Conservation (phyloP, 371 early-diverging fungal genomes). For the Enteropsectra breve region DNA sequence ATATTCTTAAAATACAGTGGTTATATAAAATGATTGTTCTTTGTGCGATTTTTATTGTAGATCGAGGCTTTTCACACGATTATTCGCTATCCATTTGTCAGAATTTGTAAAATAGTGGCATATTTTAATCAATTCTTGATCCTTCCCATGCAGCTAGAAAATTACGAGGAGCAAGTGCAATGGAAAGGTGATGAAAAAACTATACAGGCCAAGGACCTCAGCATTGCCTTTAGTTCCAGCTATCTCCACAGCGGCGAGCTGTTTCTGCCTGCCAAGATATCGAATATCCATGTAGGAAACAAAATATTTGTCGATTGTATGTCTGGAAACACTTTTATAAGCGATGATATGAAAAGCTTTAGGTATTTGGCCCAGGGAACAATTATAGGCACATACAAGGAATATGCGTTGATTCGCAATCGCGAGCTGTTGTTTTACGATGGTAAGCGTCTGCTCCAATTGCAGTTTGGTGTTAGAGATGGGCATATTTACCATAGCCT, state of each 20-base stretch:
- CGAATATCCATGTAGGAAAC: neutral
- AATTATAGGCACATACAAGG: neutral
- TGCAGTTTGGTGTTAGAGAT: too few species aligned
- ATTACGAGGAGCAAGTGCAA: neutral
- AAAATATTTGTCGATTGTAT: neutral
- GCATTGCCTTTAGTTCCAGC: neutral
- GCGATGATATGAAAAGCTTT: neutral
- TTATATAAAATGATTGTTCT: neutral
- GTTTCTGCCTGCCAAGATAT: neutral
- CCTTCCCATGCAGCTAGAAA: neutral
- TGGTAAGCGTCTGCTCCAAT: too few species aligned
- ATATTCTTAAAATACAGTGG: neutral
- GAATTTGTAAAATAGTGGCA: neutral
- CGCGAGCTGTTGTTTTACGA: too few species aligned
- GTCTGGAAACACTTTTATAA: too few species aligned
- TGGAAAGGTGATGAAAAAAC: neutral
- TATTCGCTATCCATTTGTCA: neutral
- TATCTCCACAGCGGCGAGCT: neutral
- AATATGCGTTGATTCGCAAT: too few species aligned
- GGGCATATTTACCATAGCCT: too few species aligned
- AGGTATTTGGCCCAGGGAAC: neutral
- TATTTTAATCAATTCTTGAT: neutral
- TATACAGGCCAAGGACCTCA: neutral
- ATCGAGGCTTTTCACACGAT: neutral
- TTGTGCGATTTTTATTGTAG: neutral